Conservation (phyloP, 139 green algal species). For the Asterochloris erici region DNA sequence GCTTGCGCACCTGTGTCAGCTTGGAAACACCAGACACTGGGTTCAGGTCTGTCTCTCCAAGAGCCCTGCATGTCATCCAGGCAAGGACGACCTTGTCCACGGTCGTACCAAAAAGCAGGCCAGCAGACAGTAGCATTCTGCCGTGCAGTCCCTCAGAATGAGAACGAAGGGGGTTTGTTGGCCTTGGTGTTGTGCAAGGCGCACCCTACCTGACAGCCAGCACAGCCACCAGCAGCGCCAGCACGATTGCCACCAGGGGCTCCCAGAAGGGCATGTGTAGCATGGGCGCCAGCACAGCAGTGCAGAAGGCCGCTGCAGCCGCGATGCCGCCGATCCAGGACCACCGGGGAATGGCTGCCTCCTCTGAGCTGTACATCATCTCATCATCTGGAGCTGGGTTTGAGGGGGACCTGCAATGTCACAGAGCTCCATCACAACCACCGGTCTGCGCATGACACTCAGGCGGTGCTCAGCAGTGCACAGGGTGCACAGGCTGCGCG, state of each 20-base stretch:
- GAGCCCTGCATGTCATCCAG: conserved; percentile 16
- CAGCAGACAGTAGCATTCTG: no score
- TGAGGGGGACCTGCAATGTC: not conserved
- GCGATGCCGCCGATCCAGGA: conserved; percentile 37
- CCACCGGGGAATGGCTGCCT: not conserved
- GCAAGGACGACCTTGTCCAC: no score
- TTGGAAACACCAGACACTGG: conserved; percentile 56
- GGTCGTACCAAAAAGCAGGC: no score
- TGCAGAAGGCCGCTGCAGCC: conserved; percentile 33
- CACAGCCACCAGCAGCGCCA: conserved; percentile 53
- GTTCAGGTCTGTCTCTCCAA: conserved; percentile 64
- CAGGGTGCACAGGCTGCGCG: no score
- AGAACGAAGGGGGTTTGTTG: no score
- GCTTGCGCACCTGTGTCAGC: conserved; percentile 43
- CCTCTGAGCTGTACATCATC: not conserved
- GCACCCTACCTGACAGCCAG: conserved; percentile 36
- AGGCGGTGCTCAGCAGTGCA: not conserved
- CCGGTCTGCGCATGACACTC: no score
- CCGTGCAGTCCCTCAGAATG: no score
- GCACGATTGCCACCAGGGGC: conserved; percentile 38
- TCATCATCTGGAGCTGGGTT: not conserved
- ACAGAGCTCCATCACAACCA: no score
- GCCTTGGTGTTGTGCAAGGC: no score
- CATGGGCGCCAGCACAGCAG: conserved; percentile 36
- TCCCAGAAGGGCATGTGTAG: conserved; percentile 42